These are phyloP conservation scores for Fusarium sterilihyphosum DNA, from an alignment of 2,329 filamentous ascomycete genomes.

Conservation along the genomic window DNA sequence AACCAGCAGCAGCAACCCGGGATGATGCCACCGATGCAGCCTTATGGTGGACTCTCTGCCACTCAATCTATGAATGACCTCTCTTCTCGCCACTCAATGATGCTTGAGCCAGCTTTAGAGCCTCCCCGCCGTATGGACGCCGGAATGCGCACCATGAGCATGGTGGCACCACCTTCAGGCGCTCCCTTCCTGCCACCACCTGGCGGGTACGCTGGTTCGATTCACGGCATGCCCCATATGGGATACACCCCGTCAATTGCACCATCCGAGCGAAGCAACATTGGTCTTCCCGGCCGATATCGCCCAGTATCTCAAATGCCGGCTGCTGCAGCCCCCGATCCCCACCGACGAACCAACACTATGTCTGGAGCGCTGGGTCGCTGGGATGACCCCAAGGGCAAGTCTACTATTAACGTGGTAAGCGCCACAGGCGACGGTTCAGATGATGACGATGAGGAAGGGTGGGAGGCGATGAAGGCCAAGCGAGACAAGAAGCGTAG, in stretches of 20 bases:
- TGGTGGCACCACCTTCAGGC: slow-evolving; percentile 74
- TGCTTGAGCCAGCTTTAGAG: slow-evolving; percentile 59
- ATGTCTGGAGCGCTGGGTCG: slow-evolving; percentile 48
- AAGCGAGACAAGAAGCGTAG: slow-evolving; percentile 75
- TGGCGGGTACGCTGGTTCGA: slow-evolving; percentile 44
- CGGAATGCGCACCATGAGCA: slow-evolving; percentile 79
- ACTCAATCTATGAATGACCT: slow-evolving; percentile 58
- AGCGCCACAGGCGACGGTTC: slow-evolving; percentile 53
- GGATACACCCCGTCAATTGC: slow-evolving; percentile 92
- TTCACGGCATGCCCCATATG: slow-evolving; percentile 54
- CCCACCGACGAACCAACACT: slow-evolving; percentile 48
- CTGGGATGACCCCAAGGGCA: slow-evolving; percentile 47
- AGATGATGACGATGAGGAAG: slow-evolving; percentile 72
- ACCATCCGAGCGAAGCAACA: slow-evolving; percentile 93
- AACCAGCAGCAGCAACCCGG: slow-evolving; percentile 35
- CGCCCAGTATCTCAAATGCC: slow-evolving; percentile 81
- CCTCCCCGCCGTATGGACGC: slow-evolving; percentile 53
- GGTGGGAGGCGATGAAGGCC: slow-evolving; percentile 76
- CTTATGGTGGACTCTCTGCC: slow-evolving; percentile 42
- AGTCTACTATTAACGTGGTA: slow-evolving; percentile 51
- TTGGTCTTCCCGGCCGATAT: slow-evolving; percentile 90
- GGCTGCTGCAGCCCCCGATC: slow-evolving; percentile 42
- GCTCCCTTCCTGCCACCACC: slow-evolving; percentile 65
- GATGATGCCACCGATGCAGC: slow-evolving; percentile 43
- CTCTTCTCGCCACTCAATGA: slow-evolving; percentile 56